Evolutionary conservation across 2,329 filamentous ascomycete species (phyloP).

Genomic region (Xylaria sp.): DNA sequence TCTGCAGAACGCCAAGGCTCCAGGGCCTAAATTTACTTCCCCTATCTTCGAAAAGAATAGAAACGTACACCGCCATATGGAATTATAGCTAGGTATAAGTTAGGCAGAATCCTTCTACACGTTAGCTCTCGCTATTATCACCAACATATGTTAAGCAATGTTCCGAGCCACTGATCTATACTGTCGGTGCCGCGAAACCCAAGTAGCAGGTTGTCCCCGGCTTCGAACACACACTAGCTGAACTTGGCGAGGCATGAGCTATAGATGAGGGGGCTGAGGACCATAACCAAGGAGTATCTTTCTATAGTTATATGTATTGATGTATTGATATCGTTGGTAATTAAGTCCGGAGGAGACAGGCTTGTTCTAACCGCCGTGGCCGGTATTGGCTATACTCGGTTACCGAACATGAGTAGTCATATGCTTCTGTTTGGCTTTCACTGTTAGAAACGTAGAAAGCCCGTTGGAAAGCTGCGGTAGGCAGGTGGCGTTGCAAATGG

Average conservation of each 20-base stretch:
- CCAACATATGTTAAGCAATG: slow-evolving; percentile 11
- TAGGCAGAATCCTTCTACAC: slow-evolving; percentile 7
- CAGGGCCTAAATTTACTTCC: slow-evolving; percentile 13
- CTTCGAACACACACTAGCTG: slow-evolving; percentile 2
- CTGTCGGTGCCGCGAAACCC: slow-evolving; percentile 7
- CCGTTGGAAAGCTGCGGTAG: slow-evolving; percentile 2
- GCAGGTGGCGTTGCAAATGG: slow-evolving; percentile 13
- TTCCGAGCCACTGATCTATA: not conserved
- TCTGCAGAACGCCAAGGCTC: slow-evolving; percentile 20
- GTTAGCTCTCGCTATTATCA: slow-evolving; percentile 6
- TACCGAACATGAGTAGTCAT: slow-evolving; percentile 1
- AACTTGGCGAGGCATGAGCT: not conserved
- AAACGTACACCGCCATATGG: slow-evolving; percentile 19
- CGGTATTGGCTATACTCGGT: not conserved
- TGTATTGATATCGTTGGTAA: slow-evolving; percentile 8
- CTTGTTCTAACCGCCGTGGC: slow-evolving; percentile 10
- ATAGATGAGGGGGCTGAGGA: slow-evolving; percentile 9
- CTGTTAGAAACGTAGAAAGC: not conserved
- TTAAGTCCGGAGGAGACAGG: slow-evolving; percentile 8
- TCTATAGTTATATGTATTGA: slow-evolving; percentile 17
- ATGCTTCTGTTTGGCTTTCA: not conserved
- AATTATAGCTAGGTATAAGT: not conserved
- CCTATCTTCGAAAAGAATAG: not conserved
- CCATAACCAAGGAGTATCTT: slow-evolving; percentile 17
- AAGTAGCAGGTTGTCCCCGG: slow-evolving; percentile 5